A percentile compares a stretch with the other conserved stretches of the same genome.
Conservation (phyloP, 1,284 basidiomycete genomes). For the Austroboletus niveus region DNA sequence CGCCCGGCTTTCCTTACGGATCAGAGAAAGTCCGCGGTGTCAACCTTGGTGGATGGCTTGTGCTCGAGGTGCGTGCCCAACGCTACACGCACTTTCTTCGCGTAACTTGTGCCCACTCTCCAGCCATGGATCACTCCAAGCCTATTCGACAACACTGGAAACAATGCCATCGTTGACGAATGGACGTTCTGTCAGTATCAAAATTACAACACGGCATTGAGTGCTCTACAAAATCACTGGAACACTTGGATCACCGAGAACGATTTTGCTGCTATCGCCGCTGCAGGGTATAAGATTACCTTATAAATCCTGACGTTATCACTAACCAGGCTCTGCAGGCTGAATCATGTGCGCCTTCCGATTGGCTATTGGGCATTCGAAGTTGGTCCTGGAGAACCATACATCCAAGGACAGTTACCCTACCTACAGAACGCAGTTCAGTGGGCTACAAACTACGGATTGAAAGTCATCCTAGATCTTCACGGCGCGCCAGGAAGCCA, state of each 20-base stretch:
- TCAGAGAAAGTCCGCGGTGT: conserved; percentile 52
- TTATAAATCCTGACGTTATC: neutral
- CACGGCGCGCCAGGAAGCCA: conserved; percentile 86
- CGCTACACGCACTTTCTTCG: neutral
- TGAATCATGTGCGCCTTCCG: conserved; percentile 86
- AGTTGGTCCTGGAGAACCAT: conserved; percentile 77
- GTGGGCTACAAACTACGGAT: conserved; percentile 75
- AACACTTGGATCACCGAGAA: conserved; percentile 77
- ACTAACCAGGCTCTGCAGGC: conserved; percentile 35
- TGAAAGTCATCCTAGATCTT: conserved; percentile 83
- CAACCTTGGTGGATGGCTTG: conserved; percentile 73
- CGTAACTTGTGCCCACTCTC: neutral
- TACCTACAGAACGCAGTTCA: conserved; percentile 71
- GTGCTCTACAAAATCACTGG: conserved; percentile 68
- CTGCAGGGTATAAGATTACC: conserved; percentile 55
- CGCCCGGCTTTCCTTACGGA: conserved; percentile 48
- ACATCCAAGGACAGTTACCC: conserved; percentile 75
- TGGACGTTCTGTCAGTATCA: conserved; percentile 80
- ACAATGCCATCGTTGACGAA: conserved; percentile 64
- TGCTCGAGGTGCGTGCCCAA: conserved; percentile 56
- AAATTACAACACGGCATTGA: conserved; percentile 44
- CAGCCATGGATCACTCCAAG: conserved; percentile 86
- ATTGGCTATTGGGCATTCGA: conserved; percentile 95
- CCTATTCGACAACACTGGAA: conserved; percentile 79
- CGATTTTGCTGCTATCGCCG: conserved; percentile 73